Percentiles rank a stretch among this genome's conserved stretches.
Conservation (phyloP, 2,329 filamentous ascomycete species). For the Alternaria panax region DNA sequence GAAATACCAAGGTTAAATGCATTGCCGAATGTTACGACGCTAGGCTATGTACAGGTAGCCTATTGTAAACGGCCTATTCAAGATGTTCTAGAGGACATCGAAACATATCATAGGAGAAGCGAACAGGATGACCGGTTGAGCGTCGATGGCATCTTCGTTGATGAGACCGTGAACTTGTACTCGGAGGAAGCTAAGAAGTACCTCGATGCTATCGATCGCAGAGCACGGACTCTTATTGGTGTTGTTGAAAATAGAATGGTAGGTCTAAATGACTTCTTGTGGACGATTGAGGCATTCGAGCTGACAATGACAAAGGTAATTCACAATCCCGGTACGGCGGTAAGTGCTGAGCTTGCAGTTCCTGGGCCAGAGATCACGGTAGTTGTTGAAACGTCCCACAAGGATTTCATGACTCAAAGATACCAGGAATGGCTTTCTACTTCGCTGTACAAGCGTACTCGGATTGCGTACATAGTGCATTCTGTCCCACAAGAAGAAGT, state of each 20-base stretch:
- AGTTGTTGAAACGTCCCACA: slow-evolving; percentile 33
- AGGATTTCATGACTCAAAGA: slow-evolving; percentile 22
- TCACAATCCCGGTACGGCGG: slow-evolving; percentile 42
- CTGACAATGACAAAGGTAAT: slow-evolving; percentile 27
- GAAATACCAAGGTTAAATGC: slow-evolving; percentile 53
- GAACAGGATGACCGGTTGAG: slow-evolving; percentile 41
- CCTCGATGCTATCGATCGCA: slow-evolving; percentile 28
- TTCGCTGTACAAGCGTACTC: slow-evolving; percentile 29
- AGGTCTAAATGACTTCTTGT: background rate
- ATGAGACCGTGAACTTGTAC: slow-evolving; percentile 55
- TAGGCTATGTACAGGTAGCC: slow-evolving; percentile 61
- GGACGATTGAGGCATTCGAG: background rate
- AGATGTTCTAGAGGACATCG: slow-evolving; percentile 50
- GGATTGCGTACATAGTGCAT: slow-evolving; percentile 39
- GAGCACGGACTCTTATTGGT: slow-evolving; percentile 15
- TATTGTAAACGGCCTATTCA: slow-evolving; percentile 50
- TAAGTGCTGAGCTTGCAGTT: slow-evolving; percentile 27
- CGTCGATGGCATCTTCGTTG: slow-evolving; percentile 60
- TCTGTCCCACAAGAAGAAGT: slow-evolving; percentile 30
- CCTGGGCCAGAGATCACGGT: slow-evolving; percentile 38
- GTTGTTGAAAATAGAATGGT: slow-evolving; percentile 22
- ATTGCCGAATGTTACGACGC: slow-evolving; percentile 56
- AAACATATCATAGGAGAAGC: slow-evolving; percentile 56
- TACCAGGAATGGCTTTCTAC: slow-evolving; percentile 37
- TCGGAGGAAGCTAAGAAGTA: slow-evolving; percentile 25